Evolutionary conservation across 2,329 filamentous ascomycete species (phyloP).

Genomic region (Cladosporium sphaerospermum): DNA sequence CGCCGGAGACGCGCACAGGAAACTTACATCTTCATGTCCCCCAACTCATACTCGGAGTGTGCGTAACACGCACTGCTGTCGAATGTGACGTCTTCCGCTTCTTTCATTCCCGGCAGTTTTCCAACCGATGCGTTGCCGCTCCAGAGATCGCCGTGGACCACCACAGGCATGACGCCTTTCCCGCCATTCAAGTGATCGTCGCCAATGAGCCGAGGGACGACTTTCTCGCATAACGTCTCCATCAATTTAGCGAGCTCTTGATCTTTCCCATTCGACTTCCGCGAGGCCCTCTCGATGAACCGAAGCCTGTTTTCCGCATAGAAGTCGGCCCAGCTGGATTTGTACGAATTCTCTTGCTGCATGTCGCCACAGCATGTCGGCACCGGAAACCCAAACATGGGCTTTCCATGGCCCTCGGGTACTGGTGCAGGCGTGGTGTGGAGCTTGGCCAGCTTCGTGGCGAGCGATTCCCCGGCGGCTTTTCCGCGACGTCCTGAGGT

Average conservation of each 20-base stretch:
- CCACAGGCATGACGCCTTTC: slow-evolving; percentile 62
- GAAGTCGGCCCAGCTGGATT: slow-evolving; percentile 73
- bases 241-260: slow-evolving; percentile 56
- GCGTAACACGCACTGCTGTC: slow-evolving; percentile 78
- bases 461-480: slow-evolving; percentile 42
- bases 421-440: slow-evolving; percentile 69
- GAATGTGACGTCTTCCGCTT: slow-evolving; percentile 68
- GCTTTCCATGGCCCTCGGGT: slow-evolving; percentile 51
- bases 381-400: slow-evolving; percentile 76
- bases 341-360: slow-evolving; percentile 70
- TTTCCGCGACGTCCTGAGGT: slow-evolving; percentile 31
- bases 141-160: slow-evolving; percentile 93
- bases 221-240: slow-evolving; percentile 54
- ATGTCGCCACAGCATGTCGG: slow-evolving; percentile 83
- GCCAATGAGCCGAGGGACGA: slow-evolving; percentile 72
- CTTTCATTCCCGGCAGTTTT: slow-evolving; percentile 50
- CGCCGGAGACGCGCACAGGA: neutral
- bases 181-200: slow-evolving; percentile 57
- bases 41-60: slow-evolving; percentile 83
- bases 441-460: slow-evolving; percentile 68
- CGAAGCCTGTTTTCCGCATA: slow-evolving; percentile 71
- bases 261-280: slow-evolving; percentile 59
- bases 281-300: slow-evolving; percentile 54
- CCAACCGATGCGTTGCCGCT: slow-evolving; percentile 72
- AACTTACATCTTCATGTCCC: slow-evolving; percentile 76